These are phyloP conservation scores for Diophrys appendiculata DNA, from an alignment of 73 alveolate species.

Conservation along the genomic window DNA sequence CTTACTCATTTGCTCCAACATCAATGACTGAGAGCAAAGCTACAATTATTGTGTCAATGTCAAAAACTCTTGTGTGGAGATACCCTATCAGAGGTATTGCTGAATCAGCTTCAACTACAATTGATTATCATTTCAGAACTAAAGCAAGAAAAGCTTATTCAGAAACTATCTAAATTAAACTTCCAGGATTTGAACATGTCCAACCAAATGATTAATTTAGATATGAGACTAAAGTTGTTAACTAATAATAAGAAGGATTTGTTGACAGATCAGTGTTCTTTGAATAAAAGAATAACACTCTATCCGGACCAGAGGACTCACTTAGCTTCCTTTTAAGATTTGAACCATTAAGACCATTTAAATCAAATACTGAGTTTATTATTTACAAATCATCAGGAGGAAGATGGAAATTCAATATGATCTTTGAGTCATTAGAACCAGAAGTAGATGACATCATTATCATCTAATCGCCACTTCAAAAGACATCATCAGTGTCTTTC, in stretches of 20 bases:
- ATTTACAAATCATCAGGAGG: constrained; percentile 95
- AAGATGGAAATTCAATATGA: constrained; percentile 94
- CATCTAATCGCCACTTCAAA: constrained; percentile 87
- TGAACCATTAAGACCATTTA: constrained; percentile 95
- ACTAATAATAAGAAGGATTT: constrained; percentile 74
- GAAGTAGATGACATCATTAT: constrained; percentile 96
- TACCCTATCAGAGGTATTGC: constrained; percentile 96
- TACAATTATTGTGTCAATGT: constrained; percentile 88
- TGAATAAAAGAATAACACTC: constrained; percentile 74
- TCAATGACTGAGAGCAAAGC: constrained; percentile 91
- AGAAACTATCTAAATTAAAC: constrained; percentile 73
- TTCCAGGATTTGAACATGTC: constrained; percentile 74
- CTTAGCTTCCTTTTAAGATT: constrained; percentile 87
- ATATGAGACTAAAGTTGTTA: constrained; percentile 82
- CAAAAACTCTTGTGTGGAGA: constrained; percentile 93
- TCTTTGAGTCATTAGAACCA: constrained; percentile 94
- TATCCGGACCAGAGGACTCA: constrained; percentile 67
- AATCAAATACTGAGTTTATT: constrained; percentile 87
- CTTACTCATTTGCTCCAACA: constrained; percentile 93
- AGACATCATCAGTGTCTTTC: constrained; percentile 91
- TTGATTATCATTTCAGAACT: constrained; percentile 89
- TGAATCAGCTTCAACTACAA: constrained; percentile 90
- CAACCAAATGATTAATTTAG: constrained; percentile 64
- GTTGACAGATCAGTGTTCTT: constrained; percentile 90
- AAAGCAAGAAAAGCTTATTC: constrained; percentile 82